Evolutionary conservation across 2,329 filamentous ascomycete species (phyloP).

Genomic region (Aspergillus flavus): DNA sequence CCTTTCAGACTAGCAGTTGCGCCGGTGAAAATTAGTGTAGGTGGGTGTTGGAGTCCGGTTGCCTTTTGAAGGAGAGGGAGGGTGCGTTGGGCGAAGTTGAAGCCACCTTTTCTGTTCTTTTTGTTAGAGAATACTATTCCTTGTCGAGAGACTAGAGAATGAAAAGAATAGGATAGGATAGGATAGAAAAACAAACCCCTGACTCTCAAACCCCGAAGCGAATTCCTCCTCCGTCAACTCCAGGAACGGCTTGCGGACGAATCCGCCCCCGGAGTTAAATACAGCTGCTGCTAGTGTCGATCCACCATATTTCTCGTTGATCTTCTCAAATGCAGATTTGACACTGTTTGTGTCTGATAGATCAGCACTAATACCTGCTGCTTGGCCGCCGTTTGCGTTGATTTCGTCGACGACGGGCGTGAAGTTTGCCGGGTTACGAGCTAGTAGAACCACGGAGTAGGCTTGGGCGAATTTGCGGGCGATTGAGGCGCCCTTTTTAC

Average conservation of each 20-base stretch:
- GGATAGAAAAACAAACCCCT: constrained; percentile 45
- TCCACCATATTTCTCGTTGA: constrained; percentile 55
- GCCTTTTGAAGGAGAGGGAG: constrained; percentile 71
- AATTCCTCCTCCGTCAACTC: constrained; percentile 64
- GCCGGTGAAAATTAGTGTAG: constrained; percentile 81
- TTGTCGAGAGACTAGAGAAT: too few relatives aligned
- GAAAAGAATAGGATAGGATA: neutral
- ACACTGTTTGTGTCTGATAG: constrained; percentile 57
- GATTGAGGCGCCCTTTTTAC: constrained; percentile 55
- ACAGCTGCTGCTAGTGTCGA: constrained; percentile 56
- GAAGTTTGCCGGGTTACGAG: constrained; percentile 61
- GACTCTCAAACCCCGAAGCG: constrained; percentile 51
- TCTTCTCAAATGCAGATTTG: constrained; percentile 55
- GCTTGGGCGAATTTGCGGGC: constrained; percentile 60
- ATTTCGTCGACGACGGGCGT: constrained; percentile 61
- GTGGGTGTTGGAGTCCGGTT: constrained; percentile 62
- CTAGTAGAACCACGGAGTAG: constrained; percentile 63
- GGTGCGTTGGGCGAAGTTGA: constrained; percentile 72
- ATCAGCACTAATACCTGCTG: constrained; percentile 64
- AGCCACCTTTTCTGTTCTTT: constrained; percentile 59
- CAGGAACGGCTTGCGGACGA: constrained; percentile 62
- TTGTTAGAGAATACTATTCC: neutral
- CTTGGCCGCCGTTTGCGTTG: constrained; percentile 59
- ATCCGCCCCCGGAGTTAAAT: constrained; percentile 62
- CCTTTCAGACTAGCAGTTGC: constrained; percentile 80